Base-by-base conservation (phyloP, 306 rosid species). In the Trifolium dubium region DNA sequence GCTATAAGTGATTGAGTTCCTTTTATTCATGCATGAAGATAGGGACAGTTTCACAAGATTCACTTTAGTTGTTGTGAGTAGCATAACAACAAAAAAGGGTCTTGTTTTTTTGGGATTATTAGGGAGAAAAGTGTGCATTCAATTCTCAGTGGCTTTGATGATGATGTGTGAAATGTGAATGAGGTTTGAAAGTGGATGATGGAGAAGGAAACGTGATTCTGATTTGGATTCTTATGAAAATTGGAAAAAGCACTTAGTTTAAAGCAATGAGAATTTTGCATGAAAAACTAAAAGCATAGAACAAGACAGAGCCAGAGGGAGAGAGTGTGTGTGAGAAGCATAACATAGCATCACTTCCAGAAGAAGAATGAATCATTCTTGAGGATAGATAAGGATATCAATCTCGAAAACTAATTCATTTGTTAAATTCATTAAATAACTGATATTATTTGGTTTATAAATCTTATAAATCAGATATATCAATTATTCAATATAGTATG, bases 151-250 rank as follows among this genome's bases (percentile, higher is more conserved):
- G 49, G 54, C 28, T 66, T 31, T 60, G 37, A 56, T 10, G 6
- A 3, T 56, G 63, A 56, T 56, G 65, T 9, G 34, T n/a, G n/a
- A n/a, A n/a, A n/a, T n/a, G 32, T 0, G 61, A 64, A 8, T 14
- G 49, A 74, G 64, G 61, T 76, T 59, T 68, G 70, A 54, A 71
- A 39, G 29, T 74, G 62, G 23, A 23, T 23, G 23, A 23, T 23
- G 23, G 49, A 54, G 71, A 9, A 35, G 62, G 64, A 29, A 80
- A 64, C 79, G 85, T 80, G 85, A 84, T 71, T 71, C 40, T 61
- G 4, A 50, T 59, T 47, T 41, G 72, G 63, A 11, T 18, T 39
- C 5, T 79, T 77, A 71, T 61, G 72, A 50, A 78, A 71, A 41
- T 49, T 67, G 72, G 46, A 37, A 65, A 73, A 67, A 44, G 50